Conservation (phyloP, 1,284 basidiomycete species). For the Rhodotorula sp. region DNA sequence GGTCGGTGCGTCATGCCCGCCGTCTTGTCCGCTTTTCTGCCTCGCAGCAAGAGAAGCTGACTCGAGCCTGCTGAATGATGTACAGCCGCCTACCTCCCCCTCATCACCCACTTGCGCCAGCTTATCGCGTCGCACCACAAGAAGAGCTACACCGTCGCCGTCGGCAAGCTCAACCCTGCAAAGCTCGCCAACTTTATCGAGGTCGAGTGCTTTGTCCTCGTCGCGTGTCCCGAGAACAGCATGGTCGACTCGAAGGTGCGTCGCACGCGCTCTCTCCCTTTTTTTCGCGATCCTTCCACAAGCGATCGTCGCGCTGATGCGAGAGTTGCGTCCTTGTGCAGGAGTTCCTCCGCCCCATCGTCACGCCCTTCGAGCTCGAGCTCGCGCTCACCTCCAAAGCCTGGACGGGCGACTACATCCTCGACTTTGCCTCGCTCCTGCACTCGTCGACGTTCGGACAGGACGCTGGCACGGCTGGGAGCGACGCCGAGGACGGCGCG, state of each 20-base stretch:
- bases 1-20: conserved; percentile 61
- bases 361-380: conserved; percentile 91
- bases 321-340: conserved; percentile 47
- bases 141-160: conserved; percentile 92
- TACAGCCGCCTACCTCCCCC: conserved; percentile 74
- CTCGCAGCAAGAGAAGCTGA: not conserved
- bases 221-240: conserved; percentile 92
- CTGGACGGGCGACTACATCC: conserved; percentile 79
- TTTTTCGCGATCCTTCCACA: not conserved
- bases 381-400: conserved; percentile 63
- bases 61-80: conserved; percentile 5
- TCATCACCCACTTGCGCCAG: conserved; percentile 72
- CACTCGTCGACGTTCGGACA: conserved; percentile 43
- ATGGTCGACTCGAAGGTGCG: conserved; percentile 76
- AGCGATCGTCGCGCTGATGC: not conserved
- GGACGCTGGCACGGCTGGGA: conserved; percentile 50
- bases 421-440: conserved; percentile 75
- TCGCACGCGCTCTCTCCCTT: not conserved
- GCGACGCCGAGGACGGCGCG: conserved; percentile 19
- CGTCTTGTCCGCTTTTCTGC: conserved; percentile 4
- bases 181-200: conserved; percentile 97
- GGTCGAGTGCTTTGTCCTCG: conserved; percentile 92
- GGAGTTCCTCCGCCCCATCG: conserved; percentile 87
- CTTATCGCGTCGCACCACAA: conserved; percentile 68
- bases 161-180: conserved; percentile 92